A percentile compares a stretch with the other conserved stretches of the same genome.
These are phyloP conservation scores for Quillaja saponaria DNA, from an alignment of 306 rosid species.

Conservation along the genomic window DNA sequence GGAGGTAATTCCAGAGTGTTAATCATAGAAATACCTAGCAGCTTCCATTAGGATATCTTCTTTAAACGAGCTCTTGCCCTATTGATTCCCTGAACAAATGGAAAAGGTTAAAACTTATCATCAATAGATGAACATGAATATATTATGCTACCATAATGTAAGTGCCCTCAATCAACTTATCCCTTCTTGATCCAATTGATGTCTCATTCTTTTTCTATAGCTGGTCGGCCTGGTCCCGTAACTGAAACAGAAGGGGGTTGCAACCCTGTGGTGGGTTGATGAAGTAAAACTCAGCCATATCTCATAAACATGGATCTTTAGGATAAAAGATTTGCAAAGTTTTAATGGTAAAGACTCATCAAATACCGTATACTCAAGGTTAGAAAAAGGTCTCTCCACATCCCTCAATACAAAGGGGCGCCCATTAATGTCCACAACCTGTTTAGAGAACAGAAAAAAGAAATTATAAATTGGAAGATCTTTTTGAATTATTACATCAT, in stretches of 20 bases:
- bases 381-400: slow-evolving; percentile 86
- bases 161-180: slow-evolving; percentile 15
- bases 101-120: slow-evolving; percentile 19
- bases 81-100: slow-evolving; percentile 68
- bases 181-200: background rate
- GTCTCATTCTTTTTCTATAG: no score
- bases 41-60: slow-evolving; percentile 82
- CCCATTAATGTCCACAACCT: slow-evolving; percentile 89
- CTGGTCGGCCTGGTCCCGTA: no score
- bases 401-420: slow-evolving; percentile 93
- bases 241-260: no score
- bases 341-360: background rate
- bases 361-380: slow-evolving; percentile 82
- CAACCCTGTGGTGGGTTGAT: background rate
- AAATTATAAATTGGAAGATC: slow-evolving; percentile 11
- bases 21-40: slow-evolving; percentile 54
- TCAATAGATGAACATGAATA: background rate
- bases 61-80: slow-evolving; percentile 73
- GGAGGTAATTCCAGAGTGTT: slow-evolving; percentile 16
- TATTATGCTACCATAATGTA: slow-evolving; percentile 11
- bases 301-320: slow-evolving; percentile 1
- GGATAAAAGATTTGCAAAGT: background rate
- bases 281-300: slow-evolving; percentile 11
- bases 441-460: slow-evolving; percentile 27
- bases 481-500: slow-evolving; percentile 1